phyloP scores from a whole-genome alignment of 495 filamentous ascomycete species.

The Penicillium coprophilum region DNA sequence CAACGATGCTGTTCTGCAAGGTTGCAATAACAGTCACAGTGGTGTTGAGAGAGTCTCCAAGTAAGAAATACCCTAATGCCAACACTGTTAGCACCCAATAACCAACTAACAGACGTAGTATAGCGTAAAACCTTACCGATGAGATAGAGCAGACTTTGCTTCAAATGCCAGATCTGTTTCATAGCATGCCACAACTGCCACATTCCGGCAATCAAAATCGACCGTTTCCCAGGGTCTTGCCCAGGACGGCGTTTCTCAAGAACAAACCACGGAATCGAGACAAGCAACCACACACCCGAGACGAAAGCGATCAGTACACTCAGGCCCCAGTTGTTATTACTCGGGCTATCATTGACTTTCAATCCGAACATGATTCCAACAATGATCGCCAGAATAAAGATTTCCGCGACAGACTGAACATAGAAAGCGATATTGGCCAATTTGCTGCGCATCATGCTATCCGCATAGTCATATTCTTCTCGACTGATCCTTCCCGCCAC shows the following conservation, averaged over 20 bases:
- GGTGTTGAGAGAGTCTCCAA: constrained; percentile 64
- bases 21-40: constrained; percentile 67
- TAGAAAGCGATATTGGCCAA: constrained; percentile 63
- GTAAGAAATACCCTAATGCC: constrained; percentile 57
- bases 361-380: constrained; percentile 64
- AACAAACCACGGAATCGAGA: constrained; percentile 63
- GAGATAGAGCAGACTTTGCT: constrained; percentile 63
- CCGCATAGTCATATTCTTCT: constrained; percentile 59
- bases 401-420: constrained; percentile 58
- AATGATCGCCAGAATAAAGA: constrained; percentile 60
- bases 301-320: constrained; percentile 64
- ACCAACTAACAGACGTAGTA: neutral
- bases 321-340: constrained; percentile 64
- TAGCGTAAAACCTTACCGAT: constrained; percentile 42
- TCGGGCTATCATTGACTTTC: constrained; percentile 54
- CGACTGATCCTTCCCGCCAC: constrained; percentile 51
- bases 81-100: neutral
- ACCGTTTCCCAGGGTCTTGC: constrained; percentile 46
- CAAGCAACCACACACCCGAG: constrained; percentile 59
- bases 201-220: constrained; percentile 55
- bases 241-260: constrained; percentile 62
- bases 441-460: constrained; percentile 61
- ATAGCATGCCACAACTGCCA: constrained; percentile 59
- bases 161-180: constrained; percentile 60
- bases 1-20: constrained; percentile 60